Base-by-base conservation (phyloP, 2,329 filamentous ascomycete species). In the Paecilomyces fulvus region DNA sequence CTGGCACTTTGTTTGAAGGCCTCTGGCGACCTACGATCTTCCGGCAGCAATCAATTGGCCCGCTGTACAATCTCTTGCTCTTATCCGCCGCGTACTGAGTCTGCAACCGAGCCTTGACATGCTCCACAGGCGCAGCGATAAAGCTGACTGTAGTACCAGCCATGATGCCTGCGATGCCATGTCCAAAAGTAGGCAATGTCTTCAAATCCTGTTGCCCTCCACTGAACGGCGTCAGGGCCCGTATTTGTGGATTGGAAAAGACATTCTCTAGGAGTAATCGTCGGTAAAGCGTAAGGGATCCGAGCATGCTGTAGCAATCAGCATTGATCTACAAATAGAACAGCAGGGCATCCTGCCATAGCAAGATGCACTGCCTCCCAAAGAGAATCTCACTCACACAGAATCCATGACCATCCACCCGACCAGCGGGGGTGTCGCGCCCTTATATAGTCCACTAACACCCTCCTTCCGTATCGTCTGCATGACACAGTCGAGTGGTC, bases 351-450 rank as follows among this genome's bases (percentile, higher is more conserved):
- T 28, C 25, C 25, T 28, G 25, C 25, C 7, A 7, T 7, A 28
- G 25, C 25, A 28, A 7, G 25, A 28, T 5, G 1, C 7, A 2
- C 25, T 28, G 7, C 7, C 23, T n/a, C n/a, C 14, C n/a, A 6
- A 1, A 1, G 17, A 43, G 17, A 17, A 43, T 43, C 37, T 1
- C 2, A 61, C 74, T 61, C 71, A 81, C 77, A 87, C 71, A 55
- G 81, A 85, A 77, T 99, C 94, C 92, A 97, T 97, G 67, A 95
- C 90, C 88, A 97, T 96, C 94, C 94, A 97, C 65, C 94, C 94
- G 53, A 96, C 84, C 52, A 97, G 79, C 54, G 94, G 94, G 56
- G 92, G 92, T 28, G 89, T 90, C 10, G 91, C 91, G 65, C 92
- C 92, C 77, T 97, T 99, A 81, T 97, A 99, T 48, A 99, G 79